phyloP scores from a whole-genome alignment of 1,139 yeast species.

The Pichia sp. region DNA sequence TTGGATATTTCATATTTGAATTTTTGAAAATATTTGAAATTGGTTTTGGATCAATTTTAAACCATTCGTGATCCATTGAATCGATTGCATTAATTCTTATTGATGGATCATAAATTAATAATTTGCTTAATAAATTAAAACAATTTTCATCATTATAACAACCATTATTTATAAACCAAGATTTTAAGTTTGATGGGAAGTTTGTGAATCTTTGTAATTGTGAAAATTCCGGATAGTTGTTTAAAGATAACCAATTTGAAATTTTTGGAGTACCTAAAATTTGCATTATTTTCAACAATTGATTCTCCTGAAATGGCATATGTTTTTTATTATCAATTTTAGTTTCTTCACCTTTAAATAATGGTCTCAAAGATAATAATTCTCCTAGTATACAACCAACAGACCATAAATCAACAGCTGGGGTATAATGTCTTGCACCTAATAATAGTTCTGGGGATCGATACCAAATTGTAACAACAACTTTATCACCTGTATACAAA shows the following conservation, averaged over 20 bases:
- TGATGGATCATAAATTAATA: conserved; percentile 82
- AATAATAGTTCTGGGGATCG: conserved; percentile 89
- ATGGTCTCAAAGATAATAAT: conserved; percentile 77
- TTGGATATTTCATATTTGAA: conserved; percentile 57
- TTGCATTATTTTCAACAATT: conserved; percentile 82
- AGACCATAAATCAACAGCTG: conserved; percentile 95
- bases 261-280: conserved; percentile 81
- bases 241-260: conserved; percentile 70
- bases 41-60: conserved; percentile 60
- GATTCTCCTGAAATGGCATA: conserved; percentile 91
- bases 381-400: conserved; percentile 96
- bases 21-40: conserved; percentile 67
- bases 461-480: conserved; percentile 97
- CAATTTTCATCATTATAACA: conserved; percentile 60
- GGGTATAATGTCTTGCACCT: conserved; percentile 91
- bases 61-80: conserved; percentile 72
- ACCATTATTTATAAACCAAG: conserved; percentile 83
- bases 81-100: conserved; percentile 66
- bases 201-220: conserved; percentile 58
- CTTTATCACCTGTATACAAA: conserved; percentile 89
- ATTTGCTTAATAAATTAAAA: conserved; percentile 51
- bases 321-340: conserved; percentile 88
- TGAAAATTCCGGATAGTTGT: conserved; percentile 77
- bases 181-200: conserved; percentile 61
- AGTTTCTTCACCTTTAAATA: conserved; percentile 96